Percentiles rank a stretch among this genome's conserved stretches.
Evolutionary conservation across 352 stramenopile species (phyloP).

Genomic region (Phytophthora lateralis): DNA sequence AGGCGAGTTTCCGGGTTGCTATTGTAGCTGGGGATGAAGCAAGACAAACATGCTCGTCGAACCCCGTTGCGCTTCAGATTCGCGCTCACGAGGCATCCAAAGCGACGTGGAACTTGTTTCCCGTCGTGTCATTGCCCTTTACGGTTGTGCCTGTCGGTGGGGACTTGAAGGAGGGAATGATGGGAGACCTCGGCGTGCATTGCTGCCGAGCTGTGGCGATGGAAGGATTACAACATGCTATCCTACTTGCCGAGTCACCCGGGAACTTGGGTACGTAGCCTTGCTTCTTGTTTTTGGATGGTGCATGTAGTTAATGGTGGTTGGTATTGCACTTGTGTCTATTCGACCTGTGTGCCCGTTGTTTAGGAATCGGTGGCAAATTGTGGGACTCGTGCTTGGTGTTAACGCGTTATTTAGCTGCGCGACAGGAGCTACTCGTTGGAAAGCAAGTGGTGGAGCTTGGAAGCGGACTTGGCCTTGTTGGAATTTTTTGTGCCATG

Average conservation of each 20-base stretch:
- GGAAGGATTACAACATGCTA: conserved; percentile 49
- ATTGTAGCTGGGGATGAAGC: conserved; percentile 20
- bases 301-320: conserved; percentile 9
- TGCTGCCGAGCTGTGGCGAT: conserved; percentile 73
- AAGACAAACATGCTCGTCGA: neutral
- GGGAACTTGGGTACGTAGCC: conserved; percentile 59
- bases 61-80: conserved; percentile 48
- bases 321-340: conserved; percentile 2
- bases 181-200: conserved; percentile 60
- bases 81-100: conserved; percentile 39
- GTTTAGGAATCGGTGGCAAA: conserved; percentile 79
- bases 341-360: neutral
- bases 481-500: conserved; percentile 76
- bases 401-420: conserved; percentile 63
- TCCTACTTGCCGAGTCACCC: conserved; percentile 77
- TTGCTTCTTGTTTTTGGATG: conserved; percentile 2
- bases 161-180: conserved; percentile 22
- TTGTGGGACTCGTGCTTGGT: conserved; percentile 85
- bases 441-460: conserved; percentile 70
- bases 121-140: conserved; percentile 73
- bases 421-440: conserved; percentile 40
- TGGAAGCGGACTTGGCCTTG: conserved; percentile 73
- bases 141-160: conserved; percentile 22
- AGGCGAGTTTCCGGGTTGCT: conserved; percentile 55
- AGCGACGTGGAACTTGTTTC: conserved; percentile 59